Conservation (phyloP, 495 filamentous ascomycete genomes). For the Penicillium macrosclerotiorum region DNA sequence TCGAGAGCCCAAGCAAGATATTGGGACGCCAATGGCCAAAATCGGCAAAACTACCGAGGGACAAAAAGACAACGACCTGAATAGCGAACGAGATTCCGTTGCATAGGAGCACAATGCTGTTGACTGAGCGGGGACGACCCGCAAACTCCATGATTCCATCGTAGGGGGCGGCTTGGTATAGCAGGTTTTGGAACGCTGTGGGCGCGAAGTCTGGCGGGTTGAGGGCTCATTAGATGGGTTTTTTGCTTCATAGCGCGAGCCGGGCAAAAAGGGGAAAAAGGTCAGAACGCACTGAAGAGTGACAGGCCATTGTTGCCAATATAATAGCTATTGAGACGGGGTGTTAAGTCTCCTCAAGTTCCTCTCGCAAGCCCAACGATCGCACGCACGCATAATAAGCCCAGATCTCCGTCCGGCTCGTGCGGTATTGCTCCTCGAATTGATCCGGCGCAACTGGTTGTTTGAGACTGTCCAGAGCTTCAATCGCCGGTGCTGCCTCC, state of each 20-base stretch:
- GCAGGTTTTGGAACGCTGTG: constrained; percentile 62
- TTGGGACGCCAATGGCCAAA: constrained; percentile 62
- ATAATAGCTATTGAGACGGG: constrained; percentile 49
- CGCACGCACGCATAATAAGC: constrained; percentile 56
- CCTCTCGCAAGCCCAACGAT: neutral
- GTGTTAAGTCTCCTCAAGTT: constrained; percentile 18
- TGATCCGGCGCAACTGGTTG: constrained; percentile 22
- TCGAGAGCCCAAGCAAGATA: constrained; percentile 57
- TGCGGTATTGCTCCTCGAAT: constrained; percentile 36
- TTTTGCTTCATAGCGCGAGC: neutral
- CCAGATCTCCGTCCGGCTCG: constrained; percentile 60
- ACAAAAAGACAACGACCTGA: constrained; percentile 57
- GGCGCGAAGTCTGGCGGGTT: constrained; percentile 54
- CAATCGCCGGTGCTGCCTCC: neutral
- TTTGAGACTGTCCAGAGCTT: constrained; percentile 6
- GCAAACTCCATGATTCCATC: constrained; percentile 48
- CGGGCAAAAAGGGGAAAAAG: neutral
- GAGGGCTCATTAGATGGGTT: neutral
- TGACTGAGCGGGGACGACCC: constrained; percentile 50
- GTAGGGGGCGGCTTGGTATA: constrained; percentile 55
- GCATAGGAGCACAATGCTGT: constrained; percentile 59
- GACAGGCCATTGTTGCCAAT: constrained; percentile 66
- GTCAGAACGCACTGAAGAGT: constrained; percentile 52
- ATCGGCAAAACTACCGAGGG: constrained; percentile 57
- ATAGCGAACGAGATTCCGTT: constrained; percentile 66